Base-by-base conservation (phyloP, 306 rosid genomes). In the Casuarina glauca region DNA sequence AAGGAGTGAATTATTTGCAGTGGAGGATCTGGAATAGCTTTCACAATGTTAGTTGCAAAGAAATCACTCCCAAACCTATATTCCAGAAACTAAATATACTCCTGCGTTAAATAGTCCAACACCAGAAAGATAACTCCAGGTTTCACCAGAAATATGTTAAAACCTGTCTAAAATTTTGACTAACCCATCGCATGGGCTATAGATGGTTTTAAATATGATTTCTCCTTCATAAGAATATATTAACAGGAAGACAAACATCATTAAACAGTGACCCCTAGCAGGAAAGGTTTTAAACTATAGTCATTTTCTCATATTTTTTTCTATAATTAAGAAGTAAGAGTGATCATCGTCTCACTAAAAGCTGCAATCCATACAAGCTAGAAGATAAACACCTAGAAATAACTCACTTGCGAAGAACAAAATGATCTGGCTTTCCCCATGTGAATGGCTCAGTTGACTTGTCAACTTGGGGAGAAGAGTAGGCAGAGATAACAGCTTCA, bases 361-460 rank as follows among this genome's bases (percentile, higher is more conserved):
- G 76, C 60, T 8, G 19, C 61, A 73, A 39, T 57, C 32, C 2
- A 57, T 17, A 4, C 26, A 61, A 63, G 45, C 42, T 32, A 78
- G 73, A 57, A 63, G 80, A 12, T 46, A 78, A 64, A 12, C 63
- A 41, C 46, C 46, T 70, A 20, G 52, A 41, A 60, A 49, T 35
- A 74, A 83, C 96, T 87, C 81, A 92, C 98, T 87, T 92, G 88
- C 97, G 97, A 82, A 94, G 97, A 86, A 90, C 89, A 78, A 92
- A 91, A 78, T 90, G 97, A 75, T 94, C 97, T 75, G 98, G 98
- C 88, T 92, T 94, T 58, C 97, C 98, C 97, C 98, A 92, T 5
- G 90, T 57, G 82, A 92, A 90, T 74, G 89, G 88, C 77, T 92
- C 98, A 41, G 92, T 93, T 72, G 98, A 94, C 80, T 84, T 90